Conservation (phyloP, 805 yeast species). For the Lachancea kluyveri region DNA sequence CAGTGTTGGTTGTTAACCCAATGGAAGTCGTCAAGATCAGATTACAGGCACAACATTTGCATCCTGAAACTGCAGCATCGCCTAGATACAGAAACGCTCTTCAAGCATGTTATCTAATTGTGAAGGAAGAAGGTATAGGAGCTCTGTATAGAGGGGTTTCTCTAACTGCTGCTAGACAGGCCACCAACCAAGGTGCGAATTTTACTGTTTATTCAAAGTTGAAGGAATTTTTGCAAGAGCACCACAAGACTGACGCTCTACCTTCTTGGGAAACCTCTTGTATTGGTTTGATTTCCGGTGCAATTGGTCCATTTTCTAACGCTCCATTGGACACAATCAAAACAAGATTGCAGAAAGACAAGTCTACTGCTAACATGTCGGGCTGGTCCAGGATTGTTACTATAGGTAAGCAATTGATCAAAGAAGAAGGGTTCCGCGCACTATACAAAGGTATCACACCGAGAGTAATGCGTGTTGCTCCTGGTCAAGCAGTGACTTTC, state of each 20-base stretch:
- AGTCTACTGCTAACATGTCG: conserved; percentile 57
- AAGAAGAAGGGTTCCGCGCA: conserved; percentile 84
- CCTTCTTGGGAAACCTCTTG: conserved; percentile 93
- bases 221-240: conserved; percentile 60
- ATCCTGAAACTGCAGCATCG: conserved; percentile 22
- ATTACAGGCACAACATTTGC: conserved; percentile 87
- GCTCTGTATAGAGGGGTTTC: conserved; percentile 92
- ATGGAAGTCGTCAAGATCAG: conserved; percentile 97
- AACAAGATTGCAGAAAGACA: conserved; percentile 91
- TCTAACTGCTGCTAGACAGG: conserved; percentile 95
- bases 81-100: conserved; percentile 91
- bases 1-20: conserved; percentile 90
- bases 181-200: conserved; percentile 97
- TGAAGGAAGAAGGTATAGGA: conserved; percentile 84
- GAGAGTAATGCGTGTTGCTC: conserved; percentile 98
- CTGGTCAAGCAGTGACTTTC: conserved; percentile 98
- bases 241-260: conserved; percentile 50
- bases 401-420: conserved; percentile 73
- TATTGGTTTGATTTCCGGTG: conserved; percentile 91
- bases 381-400: conserved; percentile 74
- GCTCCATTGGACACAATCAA: conserved; percentile 97
- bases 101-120: conserved; percentile 79
- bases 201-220: conserved; percentile 90
- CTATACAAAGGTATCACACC: conserved; percentile 97
- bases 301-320: conserved; percentile 94